Evolutionary conservation across 176 grass and related monocot genomes (phyloP).

Genomic region (Oryza glaberrima): DNA sequence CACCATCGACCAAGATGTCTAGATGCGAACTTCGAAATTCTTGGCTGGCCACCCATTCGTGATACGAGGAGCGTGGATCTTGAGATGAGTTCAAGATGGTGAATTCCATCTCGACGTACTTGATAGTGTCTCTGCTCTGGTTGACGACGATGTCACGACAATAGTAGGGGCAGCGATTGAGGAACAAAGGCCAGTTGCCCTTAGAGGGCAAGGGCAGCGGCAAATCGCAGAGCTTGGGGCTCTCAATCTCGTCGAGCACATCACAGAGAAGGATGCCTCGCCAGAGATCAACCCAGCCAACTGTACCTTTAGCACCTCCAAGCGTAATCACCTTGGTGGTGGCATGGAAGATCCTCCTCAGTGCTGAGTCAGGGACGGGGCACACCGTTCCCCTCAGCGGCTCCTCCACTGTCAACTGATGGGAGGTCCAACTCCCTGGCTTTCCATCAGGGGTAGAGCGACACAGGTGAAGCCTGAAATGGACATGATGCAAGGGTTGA

Average conservation of each 20-base stretch:
- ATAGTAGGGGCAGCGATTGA: neutral
- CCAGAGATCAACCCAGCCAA: neutral
- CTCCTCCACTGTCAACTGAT: neutral
- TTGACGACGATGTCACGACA: neutral
- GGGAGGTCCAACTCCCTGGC: neutral
- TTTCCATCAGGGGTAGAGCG: neutral
- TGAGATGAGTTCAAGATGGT: too few relatives aligned
- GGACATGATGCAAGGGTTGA: neutral
- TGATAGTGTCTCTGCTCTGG: constrained; percentile 7
- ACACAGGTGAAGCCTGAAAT: neutral
- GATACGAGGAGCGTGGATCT: neutral
- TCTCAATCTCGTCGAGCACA: too few relatives aligned
- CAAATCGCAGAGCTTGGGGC: too few relatives aligned
- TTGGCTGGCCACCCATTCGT: neutral
- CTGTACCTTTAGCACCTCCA: neutral
- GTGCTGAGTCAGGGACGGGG: neutral
- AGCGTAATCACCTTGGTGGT: neutral
- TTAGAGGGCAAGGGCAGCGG: neutral
- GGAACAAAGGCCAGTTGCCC: neutral
- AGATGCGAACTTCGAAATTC: too few relatives aligned
- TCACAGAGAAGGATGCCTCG: neutral
- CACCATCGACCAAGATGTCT: neutral
- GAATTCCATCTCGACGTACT: constrained; percentile 15
- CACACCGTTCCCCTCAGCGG: neutral
- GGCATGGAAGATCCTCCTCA: neutral